Conservation (phyloP, 1,284 basidiomycete genomes). For the Pascua guehoae region DNA sequence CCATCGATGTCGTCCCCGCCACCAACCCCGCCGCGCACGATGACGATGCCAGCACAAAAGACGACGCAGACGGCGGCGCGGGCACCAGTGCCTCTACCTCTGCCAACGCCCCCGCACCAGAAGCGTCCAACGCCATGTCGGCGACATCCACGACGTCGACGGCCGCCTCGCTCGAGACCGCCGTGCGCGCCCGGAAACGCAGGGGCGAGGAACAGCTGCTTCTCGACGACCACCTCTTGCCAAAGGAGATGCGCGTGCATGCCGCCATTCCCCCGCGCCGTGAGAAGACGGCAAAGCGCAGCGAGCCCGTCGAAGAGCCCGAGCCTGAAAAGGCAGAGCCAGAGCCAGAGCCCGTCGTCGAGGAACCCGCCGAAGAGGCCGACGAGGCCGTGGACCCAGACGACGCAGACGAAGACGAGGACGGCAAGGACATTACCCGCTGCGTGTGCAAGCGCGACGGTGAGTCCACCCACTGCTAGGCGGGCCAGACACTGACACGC, state of each 20-base stretch:
- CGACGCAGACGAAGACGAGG: constrained; percentile 59
- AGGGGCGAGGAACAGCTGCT: constrained; percentile 40
- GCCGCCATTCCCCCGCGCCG: constrained; percentile 11
- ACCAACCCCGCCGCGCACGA: constrained; percentile 26
- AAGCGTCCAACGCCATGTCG: too few relatives aligned
- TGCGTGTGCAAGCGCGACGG: constrained; percentile 89
- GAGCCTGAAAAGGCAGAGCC: constrained; percentile 11
- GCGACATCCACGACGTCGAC: background rate
- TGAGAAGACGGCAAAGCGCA: constrained; percentile 10
- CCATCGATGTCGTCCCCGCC: constrained; percentile 37
- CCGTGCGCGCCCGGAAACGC: constrained; percentile 25
- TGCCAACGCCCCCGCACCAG: too few relatives aligned
- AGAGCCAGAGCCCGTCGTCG: background rate
- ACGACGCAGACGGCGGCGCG: constrained; percentile 3
- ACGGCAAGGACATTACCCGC: constrained; percentile 77
- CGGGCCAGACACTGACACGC: constrained; percentile 7
- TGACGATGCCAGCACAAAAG: constrained; percentile 13
- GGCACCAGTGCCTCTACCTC: too few relatives aligned
- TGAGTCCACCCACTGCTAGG: constrained; percentile 52
- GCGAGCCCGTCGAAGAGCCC: constrained; percentile 7
- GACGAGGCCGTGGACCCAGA: constrained; percentile 59
- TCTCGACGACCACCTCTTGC: constrained; percentile 41
- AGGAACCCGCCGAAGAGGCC: constrained; percentile 36
- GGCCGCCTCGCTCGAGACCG: constrained; percentile 11
- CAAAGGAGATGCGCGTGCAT: constrained; percentile 32